These are phyloP conservation scores for Cavenderia fasciculata DNA, from an alignment of 78 protist genomes.

Conservation along the genomic window DNA sequence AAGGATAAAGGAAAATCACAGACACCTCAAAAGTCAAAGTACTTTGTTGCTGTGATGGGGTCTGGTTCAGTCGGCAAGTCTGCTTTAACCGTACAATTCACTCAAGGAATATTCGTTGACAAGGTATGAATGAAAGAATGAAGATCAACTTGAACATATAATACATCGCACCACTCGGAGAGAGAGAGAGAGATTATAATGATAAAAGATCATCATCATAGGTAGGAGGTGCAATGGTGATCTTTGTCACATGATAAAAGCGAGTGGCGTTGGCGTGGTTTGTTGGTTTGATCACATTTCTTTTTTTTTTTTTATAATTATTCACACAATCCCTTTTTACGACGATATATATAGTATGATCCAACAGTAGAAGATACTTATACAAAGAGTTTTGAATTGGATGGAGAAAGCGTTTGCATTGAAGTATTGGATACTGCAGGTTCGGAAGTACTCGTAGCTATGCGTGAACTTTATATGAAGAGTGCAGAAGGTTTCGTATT, in stretches of 20 bases:
- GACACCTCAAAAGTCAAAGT: slow-evolving; percentile 27
- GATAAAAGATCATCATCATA: not conserved
- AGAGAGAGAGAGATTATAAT: too few relatives aligned
- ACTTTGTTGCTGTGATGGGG: slow-evolving; percentile 80
- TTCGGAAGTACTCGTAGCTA: slow-evolving; percentile 63
- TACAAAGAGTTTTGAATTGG: slow-evolving; percentile 78
- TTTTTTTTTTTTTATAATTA: not conserved
- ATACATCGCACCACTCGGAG: too few relatives aligned
- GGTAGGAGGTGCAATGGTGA: too few relatives aligned
- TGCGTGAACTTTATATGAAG: slow-evolving; percentile 83
- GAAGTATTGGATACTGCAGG: slow-evolving; percentile 81
- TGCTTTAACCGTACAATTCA: slow-evolving; percentile 77
- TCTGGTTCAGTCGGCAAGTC: slow-evolving; percentile 83
- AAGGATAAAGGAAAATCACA: slow-evolving; percentile 47
- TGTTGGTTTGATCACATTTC: not conserved
- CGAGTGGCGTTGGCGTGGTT: not conserved
- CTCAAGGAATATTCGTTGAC: slow-evolving; percentile 79
- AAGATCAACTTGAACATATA: too few relatives aligned
- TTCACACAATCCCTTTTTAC: too few relatives aligned
- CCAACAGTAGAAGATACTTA: slow-evolving; percentile 85
- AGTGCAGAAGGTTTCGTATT: slow-evolving; percentile 82
- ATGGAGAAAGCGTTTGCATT: slow-evolving; percentile 51
- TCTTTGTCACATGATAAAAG: not conserved
- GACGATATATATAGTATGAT: too few relatives aligned
- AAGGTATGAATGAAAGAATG: too few relatives aligned